Percentiles rank a stretch among this genome's conserved stretches.
phyloP scores from a whole-genome alignment of 225 moss, liverwort and hornwort species.

The Ulota crispa region DNA sequence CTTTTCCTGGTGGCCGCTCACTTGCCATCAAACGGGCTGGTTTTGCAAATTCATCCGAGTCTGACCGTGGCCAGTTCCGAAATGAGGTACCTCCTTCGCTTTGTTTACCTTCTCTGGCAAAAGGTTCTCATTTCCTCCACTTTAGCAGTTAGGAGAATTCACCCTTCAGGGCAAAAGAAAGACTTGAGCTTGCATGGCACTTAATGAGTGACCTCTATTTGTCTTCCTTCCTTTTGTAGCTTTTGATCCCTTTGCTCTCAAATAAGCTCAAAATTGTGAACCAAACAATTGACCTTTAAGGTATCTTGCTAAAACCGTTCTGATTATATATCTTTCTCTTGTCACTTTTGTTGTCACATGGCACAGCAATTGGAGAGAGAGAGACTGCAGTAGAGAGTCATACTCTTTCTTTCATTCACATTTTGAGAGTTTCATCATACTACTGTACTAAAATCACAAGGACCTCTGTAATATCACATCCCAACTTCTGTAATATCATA shows the following conservation, averaged over 20 bases:
- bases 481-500: too few relatives aligned
- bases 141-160: background rate
- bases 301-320: background rate
- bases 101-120: background rate
- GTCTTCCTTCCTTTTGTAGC: background rate
- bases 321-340: background rate
- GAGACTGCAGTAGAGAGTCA: too few relatives aligned
- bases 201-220: background rate
- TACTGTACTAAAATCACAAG: too few relatives aligned
- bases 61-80: conserved; percentile 29
- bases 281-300: background rate
- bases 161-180: background rate
- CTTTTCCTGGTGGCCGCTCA: conserved; percentile 22
- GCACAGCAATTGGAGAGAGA: too few relatives aligned
- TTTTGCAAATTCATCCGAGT: background rate
- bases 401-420: too few relatives aligned
- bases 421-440: too few relatives aligned
- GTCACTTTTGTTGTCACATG: too few relatives aligned
- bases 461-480: too few relatives aligned
- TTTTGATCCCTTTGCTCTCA: background rate
- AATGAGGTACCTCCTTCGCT: conserved; percentile 30
- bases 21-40: conserved; percentile 41
- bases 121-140: background rate
- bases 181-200: background rate
- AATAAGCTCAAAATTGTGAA: background rate